phyloP scores from a whole-genome alignment of 352 stramenopile species.

The Globisporangium paroecandrum region DNA sequence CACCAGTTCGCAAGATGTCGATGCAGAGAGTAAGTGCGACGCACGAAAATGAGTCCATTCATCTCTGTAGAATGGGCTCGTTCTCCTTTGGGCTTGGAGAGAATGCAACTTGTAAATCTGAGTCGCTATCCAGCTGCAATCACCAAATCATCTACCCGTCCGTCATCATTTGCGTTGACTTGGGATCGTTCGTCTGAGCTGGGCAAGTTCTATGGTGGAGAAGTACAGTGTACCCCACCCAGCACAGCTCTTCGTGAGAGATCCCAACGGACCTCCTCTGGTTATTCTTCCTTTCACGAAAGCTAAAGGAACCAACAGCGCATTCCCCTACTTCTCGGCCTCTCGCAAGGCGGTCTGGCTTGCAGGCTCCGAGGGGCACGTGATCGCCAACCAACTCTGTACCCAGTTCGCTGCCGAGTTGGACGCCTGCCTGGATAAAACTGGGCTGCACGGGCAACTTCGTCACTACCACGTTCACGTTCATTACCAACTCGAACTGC shows the following conservation, averaged over 20 bases:
- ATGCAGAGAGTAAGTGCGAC: neutral
- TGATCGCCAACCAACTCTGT: slow-evolving; percentile 75
- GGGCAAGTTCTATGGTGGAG: too few species aligned
- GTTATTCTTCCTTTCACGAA: neutral
- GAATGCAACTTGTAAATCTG: too few species aligned
- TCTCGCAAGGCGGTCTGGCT: slow-evolving; percentile 57
- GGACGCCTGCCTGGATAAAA: slow-evolving; percentile 32
- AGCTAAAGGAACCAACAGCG: neutral
- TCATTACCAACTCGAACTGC: slow-evolving; percentile 28
- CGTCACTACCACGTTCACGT: slow-evolving; percentile 35
- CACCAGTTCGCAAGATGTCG: neutral
- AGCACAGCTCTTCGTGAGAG: neutral
- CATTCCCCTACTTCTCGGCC: slow-evolving; percentile 39
- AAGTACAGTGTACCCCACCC: too few species aligned
- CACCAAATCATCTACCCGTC: too few species aligned
- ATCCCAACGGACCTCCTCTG: neutral
- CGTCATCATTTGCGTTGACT: too few species aligned
- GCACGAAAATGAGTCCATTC: too few species aligned
- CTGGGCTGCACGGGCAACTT: slow-evolving; percentile 44
- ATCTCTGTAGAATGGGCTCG: too few species aligned
- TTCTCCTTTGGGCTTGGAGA: too few species aligned
- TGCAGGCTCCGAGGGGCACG: slow-evolving; percentile 46
- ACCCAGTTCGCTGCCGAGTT: slow-evolving; percentile 65
- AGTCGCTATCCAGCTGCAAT: too few species aligned
- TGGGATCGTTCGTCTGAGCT: too few species aligned